Base-by-base conservation (phyloP, 306 rosid species). In the Citrullus amarus region DNA sequence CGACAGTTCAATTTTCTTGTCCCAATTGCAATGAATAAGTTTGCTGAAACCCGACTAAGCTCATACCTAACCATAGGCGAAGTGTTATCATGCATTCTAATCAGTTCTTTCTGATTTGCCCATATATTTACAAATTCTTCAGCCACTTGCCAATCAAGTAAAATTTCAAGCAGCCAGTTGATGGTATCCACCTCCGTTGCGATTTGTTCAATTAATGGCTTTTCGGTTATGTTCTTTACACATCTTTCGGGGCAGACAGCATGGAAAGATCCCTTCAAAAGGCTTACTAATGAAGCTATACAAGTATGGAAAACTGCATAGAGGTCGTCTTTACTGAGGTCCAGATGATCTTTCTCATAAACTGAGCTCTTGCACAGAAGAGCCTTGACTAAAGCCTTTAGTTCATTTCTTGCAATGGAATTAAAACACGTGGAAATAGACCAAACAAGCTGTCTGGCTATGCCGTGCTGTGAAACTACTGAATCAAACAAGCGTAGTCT, bases 21-120 rank as follows among this genome's bases (percentile, higher is more conserved):
- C 30, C 92, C 93, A 88, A 92, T 90, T 74, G 97, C 92, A 61
- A 90, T 82, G 83, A 92, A 89, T 61, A 92, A 83, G 41, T 79
- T 76, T 1, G 93, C 92, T 0, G 97, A 86, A 25, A 92, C 90
- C 25, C 97, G 87, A 80, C 93, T 92, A 44, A 92, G 90, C 85
- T 92, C 97, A 63, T 92, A 92, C 82, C 97, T 79, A 57, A 92
- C 81, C 96, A 92, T 89, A 11, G 96, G 93, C 75, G 97, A 92
- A 55, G 86, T 74, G 66, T 56, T 63, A 43, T 86, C 86, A 9
- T 92, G 96, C 91, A 89, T 82, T 79, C 78, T 83, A 74, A 92
- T 79, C 62, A 92, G 92, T 67, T 86, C 90, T 14, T 80, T 83
- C 83, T 92, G 97, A 65, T 88, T 82, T 17, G 93, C 83, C 97